phyloP scores from a whole-genome alignment of 257 asterid genomes.

The Rehmannia glutinosa region DNA sequence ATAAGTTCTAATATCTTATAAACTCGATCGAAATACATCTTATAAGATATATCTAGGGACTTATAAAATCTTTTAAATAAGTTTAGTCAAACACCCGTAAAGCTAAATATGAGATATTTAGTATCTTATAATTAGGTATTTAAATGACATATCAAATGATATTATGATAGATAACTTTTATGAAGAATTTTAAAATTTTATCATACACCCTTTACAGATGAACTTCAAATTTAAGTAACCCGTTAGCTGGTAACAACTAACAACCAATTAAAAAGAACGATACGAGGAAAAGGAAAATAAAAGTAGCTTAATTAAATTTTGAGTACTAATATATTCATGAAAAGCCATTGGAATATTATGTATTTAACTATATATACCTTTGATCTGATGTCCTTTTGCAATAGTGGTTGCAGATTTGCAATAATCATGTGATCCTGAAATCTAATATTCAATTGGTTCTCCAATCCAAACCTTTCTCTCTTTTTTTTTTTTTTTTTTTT shows the following conservation, averaged over 20 bases:
- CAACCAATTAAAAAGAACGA: conserved; percentile 8
- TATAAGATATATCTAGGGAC: too few species aligned
- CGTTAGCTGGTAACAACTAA: conserved; percentile 3
- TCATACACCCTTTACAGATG: neutral
- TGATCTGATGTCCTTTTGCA: neutral
- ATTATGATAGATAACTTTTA: too few species aligned
- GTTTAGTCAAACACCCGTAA: too few species aligned
- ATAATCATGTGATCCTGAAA: conserved; percentile 20
- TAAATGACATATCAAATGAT: too few species aligned
- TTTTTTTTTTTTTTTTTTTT: too few species aligned
- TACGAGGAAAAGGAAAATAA: neutral
- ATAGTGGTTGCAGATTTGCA: conserved; percentile 17
- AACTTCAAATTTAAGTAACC: conserved; percentile 14
- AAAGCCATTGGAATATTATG: neutral
- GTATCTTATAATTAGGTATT: too few species aligned
- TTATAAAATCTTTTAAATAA: too few species aligned
- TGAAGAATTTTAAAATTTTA: neutral
- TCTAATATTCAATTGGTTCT: conserved; percentile 20
- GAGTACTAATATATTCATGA: neutral
- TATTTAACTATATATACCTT: neutral
- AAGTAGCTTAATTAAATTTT: neutral
- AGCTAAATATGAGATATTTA: too few species aligned
- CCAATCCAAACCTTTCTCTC: neutral
- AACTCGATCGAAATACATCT: too few species aligned
- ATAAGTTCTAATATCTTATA: too few species aligned